Conservation (phyloP, 2,329 filamentous ascomycete species). For the Talaromyces sp. region DNA sequence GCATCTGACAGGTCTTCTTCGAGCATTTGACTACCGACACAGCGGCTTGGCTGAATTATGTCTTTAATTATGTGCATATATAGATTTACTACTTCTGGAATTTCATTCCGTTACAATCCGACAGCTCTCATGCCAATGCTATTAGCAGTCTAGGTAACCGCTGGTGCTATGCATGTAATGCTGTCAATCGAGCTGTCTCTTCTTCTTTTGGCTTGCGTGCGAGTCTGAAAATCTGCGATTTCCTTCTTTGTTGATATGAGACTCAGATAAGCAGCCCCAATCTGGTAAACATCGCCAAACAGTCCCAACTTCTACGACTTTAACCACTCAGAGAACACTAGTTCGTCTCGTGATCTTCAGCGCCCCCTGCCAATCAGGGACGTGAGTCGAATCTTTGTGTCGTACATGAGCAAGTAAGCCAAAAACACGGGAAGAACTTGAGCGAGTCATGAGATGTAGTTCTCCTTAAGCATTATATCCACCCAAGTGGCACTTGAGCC, state of each 20-base stretch:
- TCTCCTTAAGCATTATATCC: neutral
- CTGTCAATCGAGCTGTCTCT: neutral
- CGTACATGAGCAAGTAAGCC: conserved; percentile 13
- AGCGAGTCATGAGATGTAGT: conserved; percentile 10
- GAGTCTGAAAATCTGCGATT: neutral
- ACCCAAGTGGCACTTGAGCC: neutral
- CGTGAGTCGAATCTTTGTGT: neutral
- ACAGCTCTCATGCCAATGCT: neutral
- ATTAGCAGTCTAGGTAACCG: neutral
- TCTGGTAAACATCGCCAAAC: neutral
- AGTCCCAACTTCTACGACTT: neutral
- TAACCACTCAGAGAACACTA: neutral
- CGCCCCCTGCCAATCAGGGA: conserved; percentile 11
- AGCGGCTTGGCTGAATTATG: conserved; percentile 48
- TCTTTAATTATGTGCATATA: conserved; percentile 4
- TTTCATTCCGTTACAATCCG: neutral
- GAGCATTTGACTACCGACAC: conserved; percentile 85
- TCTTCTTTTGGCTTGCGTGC: neutral
- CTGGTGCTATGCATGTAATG: neutral
- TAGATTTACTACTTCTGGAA: conserved; percentile 9
- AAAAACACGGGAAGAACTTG: neutral
- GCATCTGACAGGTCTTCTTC: conserved; percentile 77
- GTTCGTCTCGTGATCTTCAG: conserved; percentile 9
- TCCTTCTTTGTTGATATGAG: neutral
- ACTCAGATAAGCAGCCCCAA: neutral